Evolutionary conservation across 495 filamentous ascomycete species (phyloP).

Genomic region (Rusavskia elegans): DNA sequence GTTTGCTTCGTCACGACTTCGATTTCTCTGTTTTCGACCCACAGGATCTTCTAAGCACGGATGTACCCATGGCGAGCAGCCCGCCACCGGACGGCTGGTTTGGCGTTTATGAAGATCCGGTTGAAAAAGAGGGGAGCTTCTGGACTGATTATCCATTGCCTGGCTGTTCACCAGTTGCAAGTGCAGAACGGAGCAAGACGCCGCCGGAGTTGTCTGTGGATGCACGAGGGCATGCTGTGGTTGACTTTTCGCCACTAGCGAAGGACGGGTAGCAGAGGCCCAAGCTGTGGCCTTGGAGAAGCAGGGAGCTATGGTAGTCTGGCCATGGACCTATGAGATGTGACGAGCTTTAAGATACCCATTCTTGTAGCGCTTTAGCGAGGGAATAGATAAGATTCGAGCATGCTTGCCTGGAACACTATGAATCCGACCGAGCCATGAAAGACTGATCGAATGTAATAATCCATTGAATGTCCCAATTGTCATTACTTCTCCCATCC

Average conservation of each 20-base stretch:
- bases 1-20: conserved; percentile 10
- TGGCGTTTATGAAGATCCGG: conserved; percentile 21
- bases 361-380: background rate
- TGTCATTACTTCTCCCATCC: too few relatives aligned
- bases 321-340: too few relatives aligned
- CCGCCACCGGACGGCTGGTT: conserved; percentile 25
- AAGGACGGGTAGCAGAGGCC: background rate
- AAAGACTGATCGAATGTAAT: background rate
- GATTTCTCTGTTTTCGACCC: conserved; percentile 19
- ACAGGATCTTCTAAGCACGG: conserved; percentile 29
- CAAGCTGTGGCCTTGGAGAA: background rate
- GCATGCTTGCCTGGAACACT: background rate
- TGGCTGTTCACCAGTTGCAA: conserved; percentile 2
- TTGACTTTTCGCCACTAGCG: background rate
- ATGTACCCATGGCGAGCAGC: conserved; percentile 35
- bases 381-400: background rate
- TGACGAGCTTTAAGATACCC: background rate
- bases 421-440: background rate
- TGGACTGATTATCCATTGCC: conserved; percentile 10
- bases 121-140: conserved; percentile 2
- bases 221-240: background rate
- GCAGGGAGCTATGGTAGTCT: too few relatives aligned
- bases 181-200: background rate
- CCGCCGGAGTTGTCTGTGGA: background rate
- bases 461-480: too few relatives aligned